Percentiles rank a stretch among this genome's conserved stretches.
Conservation (phyloP, 768 basidiomycete genomes). For the Filobasidium wieringae region DNA sequence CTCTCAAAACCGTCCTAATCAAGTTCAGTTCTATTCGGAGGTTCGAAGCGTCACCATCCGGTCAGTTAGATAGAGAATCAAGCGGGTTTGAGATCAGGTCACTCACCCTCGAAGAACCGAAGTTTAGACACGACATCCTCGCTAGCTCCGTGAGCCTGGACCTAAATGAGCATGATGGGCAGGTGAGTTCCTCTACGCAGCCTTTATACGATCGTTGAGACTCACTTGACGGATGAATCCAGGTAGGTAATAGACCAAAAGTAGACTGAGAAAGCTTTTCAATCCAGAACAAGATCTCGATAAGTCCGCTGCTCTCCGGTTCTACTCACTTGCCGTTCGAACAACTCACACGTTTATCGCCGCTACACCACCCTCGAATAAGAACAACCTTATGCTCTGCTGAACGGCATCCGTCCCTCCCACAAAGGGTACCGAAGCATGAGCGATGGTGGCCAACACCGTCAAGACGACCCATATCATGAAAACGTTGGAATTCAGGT, state of each 20-base stretch:
- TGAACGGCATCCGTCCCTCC: background rate
- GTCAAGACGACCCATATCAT: background rate
- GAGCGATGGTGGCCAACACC: background rate
- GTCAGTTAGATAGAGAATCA: too few relatives aligned
- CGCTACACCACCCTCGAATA: conserved; percentile 1
- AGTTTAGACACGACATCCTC: conserved; percentile 8
- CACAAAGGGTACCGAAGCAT: conserved; percentile 1
- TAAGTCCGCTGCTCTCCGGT: background rate
- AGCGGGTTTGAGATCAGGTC: too few relatives aligned
- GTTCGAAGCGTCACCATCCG: too few relatives aligned
- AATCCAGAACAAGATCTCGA: too few relatives aligned
- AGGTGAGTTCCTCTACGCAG: background rate
- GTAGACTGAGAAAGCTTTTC: background rate
- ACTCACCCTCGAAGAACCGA: conserved; percentile 7
- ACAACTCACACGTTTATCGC: conserved; percentile 3
- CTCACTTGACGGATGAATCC: background rate
- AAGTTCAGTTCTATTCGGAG: conserved; percentile 9
- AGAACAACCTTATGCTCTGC: background rate
- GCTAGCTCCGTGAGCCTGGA: conserved; percentile 2
- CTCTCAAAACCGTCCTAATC: conserved; percentile 1
- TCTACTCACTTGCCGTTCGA: background rate
- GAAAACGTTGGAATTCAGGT: background rate
- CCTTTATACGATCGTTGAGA: background rate
- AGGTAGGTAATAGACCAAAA: conserved; percentile 4
- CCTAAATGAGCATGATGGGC: too few relatives aligned